Percentiles rank a stretch among this genome's conserved stretches.
Conservation (phyloP, 371 early-diverging fungal species). For the Rhizopus delemar region DNA sequence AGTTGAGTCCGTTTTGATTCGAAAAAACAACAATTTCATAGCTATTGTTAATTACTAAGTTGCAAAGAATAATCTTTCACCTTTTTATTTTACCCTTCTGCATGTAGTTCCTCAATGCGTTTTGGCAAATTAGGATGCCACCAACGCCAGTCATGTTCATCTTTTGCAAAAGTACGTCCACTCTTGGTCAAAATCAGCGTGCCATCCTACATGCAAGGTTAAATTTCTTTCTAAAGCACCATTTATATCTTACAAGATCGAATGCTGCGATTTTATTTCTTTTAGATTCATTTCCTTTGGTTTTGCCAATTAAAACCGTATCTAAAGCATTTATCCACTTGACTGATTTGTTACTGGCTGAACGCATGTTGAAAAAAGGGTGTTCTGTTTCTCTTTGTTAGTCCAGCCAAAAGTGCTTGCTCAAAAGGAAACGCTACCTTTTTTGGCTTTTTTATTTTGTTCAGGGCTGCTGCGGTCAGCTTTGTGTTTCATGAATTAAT, state of each 20-base stretch:
- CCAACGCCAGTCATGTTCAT: conserved; percentile 81
- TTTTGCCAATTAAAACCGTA: conserved; percentile 23
- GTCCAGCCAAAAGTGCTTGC: background rate
- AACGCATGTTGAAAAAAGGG: conserved; percentile 27
- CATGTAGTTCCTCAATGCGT: conserved; percentile 53
- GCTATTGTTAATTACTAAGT: conserved; percentile 24
- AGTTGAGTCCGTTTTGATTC: conserved; percentile 68
- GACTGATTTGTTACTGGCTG: conserved; percentile 1
- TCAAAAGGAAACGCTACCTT: conserved; percentile 4
- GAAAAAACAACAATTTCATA: conserved; percentile 74
- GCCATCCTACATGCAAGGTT: conserved; percentile 50
- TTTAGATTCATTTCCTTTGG: conserved; percentile 7
- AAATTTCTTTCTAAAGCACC: background rate
- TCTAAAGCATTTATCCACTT: conserved; percentile 19
- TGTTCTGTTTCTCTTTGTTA: conserved; percentile 7
- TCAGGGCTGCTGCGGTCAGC: background rate
- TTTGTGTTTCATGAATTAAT: conserved; percentile 16
- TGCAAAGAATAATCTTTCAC: background rate
- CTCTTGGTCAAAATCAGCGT: conserved; percentile 75
- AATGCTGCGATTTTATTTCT: conserved; percentile 73
- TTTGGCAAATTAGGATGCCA: conserved; percentile 57
- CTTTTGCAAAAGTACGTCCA: conserved; percentile 63
- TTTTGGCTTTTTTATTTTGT: conserved; percentile 8
- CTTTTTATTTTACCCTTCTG: conserved; percentile 55
- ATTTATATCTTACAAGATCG: conserved; percentile 61